Evolutionary conservation across 768 basidiomycete species (phyloP), one percentile per base, ranked within the genome.

Genomic region (Leccinellum albellum): DNA sequence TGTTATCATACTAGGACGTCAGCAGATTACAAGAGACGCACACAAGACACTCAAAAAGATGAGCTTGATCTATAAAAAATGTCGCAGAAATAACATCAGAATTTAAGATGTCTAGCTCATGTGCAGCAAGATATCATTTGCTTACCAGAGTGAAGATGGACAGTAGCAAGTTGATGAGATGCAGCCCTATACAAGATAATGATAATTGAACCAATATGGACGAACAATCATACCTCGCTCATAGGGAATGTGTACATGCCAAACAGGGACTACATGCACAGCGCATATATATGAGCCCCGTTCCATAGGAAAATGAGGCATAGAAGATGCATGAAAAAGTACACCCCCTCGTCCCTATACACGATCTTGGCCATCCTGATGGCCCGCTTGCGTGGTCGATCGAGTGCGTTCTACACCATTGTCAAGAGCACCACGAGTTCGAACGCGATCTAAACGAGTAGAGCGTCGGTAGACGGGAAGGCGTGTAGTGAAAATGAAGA

Each of bases 381-480:
- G 32, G 60, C 26, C 17, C 53, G 33, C 3, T 52, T 24, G 14
- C 63, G 65, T 13, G 73, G 73, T 24, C 53, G 60, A 42, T 72
- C 65, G 13, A 72, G 56, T 2, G 65, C 63, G 14, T 73, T 73
- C 70, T 71, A 70, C 12, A 63, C 54, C 1, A 61, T 62, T 40
- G 64, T 66, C 29, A 61, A 6, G 49, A 73, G 74, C 8, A 74
- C 47, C 57, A 74, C 58, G n/a, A 66, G 13, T 48, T 74, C 73
- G 13, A 71, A 73, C 2, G 47, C 58, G 3, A 71, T 61, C 71
- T 73, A 21, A n/a, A 44, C 3, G 20, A 9, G n/a, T 20, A 20
- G n/a, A 20, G n/a, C 40, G 10, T n/a, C 10, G 17, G n/a, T n/a
- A 14, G 2, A 20, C 20, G 17, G 10, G 21, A 17, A 28, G 9